These are phyloP conservation scores for Fusarium sp. DNA, from an alignment of 2,329 filamentous ascomycete genomes.

Conservation along the genomic window DNA sequence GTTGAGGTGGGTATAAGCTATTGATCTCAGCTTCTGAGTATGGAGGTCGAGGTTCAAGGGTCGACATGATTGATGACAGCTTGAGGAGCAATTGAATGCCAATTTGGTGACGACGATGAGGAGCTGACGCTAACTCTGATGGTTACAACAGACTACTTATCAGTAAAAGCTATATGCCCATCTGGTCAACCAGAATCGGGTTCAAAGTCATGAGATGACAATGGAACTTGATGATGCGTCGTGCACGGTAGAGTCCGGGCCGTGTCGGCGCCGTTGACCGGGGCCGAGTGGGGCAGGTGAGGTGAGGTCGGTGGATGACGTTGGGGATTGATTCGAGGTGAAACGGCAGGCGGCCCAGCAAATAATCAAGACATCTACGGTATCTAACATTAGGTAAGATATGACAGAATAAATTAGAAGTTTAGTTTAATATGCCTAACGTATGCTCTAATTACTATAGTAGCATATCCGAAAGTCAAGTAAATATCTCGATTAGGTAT, in stretches of 20 bases:
- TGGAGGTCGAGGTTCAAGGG: constrained; percentile 78
- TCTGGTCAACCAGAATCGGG: background rate
- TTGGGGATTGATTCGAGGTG: background rate
- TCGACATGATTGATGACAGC: constrained; percentile 77
- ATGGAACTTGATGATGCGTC: background rate
- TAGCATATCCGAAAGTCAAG: no score
- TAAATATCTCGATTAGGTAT: no score
- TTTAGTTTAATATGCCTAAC: no score
- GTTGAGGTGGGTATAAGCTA: constrained; percentile 82
- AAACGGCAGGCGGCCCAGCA: background rate
- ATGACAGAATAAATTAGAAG: no score
- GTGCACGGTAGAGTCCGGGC: constrained; percentile 10
- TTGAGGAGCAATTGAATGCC: background rate
- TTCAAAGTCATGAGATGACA: constrained; percentile 22
- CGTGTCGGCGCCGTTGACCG: constrained; percentile 30
- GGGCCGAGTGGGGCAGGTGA: constrained; percentile 29
- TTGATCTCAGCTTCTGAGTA: constrained; percentile 87
- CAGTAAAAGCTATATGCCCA: constrained; percentile 2
- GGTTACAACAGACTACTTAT: background rate
- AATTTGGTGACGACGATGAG: no score
- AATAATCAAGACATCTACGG: no score
- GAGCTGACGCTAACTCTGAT: background rate
- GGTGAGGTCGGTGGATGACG: constrained; percentile 15
- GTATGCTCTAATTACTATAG: no score
- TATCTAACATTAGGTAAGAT: no score